Percentiles rank a stretch among this genome's conserved stretches.
phyloP scores from a whole-genome alignment of 2,329 filamentous ascomycete genomes.

The Venturia carpophila region DNA sequence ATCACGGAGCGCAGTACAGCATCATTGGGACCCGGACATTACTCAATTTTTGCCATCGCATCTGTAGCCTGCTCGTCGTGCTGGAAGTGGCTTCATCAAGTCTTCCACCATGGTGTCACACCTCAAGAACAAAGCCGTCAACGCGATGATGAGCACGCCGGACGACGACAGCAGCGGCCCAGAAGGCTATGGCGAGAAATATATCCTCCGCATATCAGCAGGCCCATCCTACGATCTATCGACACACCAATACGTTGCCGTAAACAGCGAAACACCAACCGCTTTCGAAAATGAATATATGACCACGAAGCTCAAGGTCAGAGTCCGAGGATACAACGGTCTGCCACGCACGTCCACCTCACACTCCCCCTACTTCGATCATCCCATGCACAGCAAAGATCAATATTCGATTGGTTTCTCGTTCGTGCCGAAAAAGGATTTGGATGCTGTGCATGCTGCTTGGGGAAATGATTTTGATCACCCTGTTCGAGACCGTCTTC shows the following conservation, averaged over 20 bases:
- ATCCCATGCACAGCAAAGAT: conserved; percentile 45
- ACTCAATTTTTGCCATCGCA: no score
- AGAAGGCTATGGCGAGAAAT: conserved; percentile 37
- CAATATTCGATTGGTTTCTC: conserved; percentile 78
- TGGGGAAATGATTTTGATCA: conserved; percentile 96
- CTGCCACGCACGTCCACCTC: conserved; percentile 19
- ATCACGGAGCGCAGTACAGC: no score
- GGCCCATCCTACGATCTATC: conserved; percentile 66
- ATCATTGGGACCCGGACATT: no score
- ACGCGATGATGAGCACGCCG: not conserved
- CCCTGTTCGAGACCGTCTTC: conserved; percentile 77
- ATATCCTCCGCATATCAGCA: conserved; percentile 73
- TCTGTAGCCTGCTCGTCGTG: no score
- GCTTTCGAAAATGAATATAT: conserved; percentile 57
- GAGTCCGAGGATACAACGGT: conserved; percentile 57
- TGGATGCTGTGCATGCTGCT: conserved; percentile 65
- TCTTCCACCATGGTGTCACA: not conserved
- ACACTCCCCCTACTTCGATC: conserved; percentile 14
- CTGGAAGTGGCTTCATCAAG: not conserved
- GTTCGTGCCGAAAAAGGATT: conserved; percentile 60
- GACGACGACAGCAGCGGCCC: not conserved
- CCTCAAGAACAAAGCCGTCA: conserved; percentile 6
- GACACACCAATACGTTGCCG: conserved; percentile 52
- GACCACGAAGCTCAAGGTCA: conserved; percentile 63
- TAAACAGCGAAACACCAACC: conserved; percentile 61